Percentiles rank a stretch among this genome's conserved stretches.
phyloP scores from a whole-genome alignment of 768 basidiomycete species.

The Suillus subaureus region DNA sequence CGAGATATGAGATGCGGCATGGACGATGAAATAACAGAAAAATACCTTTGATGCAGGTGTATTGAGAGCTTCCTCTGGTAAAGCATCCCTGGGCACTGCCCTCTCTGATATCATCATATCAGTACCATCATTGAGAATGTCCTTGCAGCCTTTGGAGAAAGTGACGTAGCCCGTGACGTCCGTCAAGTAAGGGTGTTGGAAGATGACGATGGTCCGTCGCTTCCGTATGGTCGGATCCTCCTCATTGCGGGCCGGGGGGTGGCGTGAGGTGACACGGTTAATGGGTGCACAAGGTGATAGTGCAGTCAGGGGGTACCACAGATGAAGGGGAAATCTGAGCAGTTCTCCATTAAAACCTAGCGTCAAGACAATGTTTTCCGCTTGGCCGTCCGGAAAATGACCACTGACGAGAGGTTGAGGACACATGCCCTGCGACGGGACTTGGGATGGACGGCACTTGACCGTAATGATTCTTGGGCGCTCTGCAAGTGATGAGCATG shows the following conservation, averaged over 20 bases:
- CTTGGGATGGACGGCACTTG: constrained; percentile 71
- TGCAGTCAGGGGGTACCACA: constrained; percentile 76
- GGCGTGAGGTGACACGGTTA: constrained; percentile 67
- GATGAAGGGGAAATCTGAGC: constrained; percentile 78
- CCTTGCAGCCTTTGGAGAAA: neutral
- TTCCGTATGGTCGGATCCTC: neutral
- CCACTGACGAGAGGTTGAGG: constrained; percentile 66
- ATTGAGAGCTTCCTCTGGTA: neutral
- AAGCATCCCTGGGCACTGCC: neutral
- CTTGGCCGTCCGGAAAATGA: constrained; percentile 60
- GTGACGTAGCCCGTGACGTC: neutral
- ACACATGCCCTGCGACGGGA: constrained; percentile 70
- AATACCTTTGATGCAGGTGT: neutral
- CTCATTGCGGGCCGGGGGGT: neutral
- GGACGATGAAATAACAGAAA: neutral
- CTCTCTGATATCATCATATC: neutral
- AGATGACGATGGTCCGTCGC: neutral
- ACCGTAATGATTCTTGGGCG: constrained; percentile 72
- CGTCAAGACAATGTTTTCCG: constrained; percentile 71
- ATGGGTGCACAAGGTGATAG: constrained; percentile 61
- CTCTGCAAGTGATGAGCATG: constrained; percentile 44
- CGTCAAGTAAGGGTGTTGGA: neutral
- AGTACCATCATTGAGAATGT: neutral
- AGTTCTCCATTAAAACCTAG: constrained; percentile 84
- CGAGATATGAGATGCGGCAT: neutral